These are phyloP conservation scores for Eucalyptus tenuipes DNA, from an alignment of 345 rosid species.

Conservation along the genomic window DNA sequence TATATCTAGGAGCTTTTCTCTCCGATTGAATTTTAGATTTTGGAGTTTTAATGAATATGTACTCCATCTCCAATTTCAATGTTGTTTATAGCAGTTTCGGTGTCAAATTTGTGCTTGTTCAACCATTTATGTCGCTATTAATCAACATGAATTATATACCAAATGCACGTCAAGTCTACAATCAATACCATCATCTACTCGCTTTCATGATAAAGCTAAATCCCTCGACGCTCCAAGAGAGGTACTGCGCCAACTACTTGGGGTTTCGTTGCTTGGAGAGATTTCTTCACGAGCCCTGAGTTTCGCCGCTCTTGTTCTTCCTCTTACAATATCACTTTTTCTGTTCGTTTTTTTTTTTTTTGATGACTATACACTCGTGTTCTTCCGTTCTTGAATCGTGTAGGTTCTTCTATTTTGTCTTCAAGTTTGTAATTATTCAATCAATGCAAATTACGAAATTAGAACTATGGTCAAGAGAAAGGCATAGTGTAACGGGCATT, in stretches of 20 bases:
- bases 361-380: background rate
- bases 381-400: background rate
- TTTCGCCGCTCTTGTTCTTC: background rate
- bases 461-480: background rate
- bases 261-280: conserved; percentile 86
- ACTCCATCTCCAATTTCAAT: too few relatives aligned
- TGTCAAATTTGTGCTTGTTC: too few relatives aligned
- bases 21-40: too few relatives aligned
- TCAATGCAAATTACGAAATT: background rate
- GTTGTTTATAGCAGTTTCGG: too few relatives aligned
- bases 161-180: background rate
- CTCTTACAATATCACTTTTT: background rate
- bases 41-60: too few relatives aligned
- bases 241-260: conserved; percentile 64
- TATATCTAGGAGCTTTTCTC: too few relatives aligned
- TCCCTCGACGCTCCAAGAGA: conserved; percentile 1
- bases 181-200: background rate
- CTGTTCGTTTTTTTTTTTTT: background rate
- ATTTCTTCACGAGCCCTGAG: conserved; percentile 37
- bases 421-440: background rate
- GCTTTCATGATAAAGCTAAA: background rate
- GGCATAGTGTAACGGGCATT: background rate
- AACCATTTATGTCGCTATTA: background rate
- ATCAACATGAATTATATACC: background rate
- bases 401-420: background rate